Evolutionary conservation across 2,329 filamentous ascomycete species (phyloP).

Genomic region (Fusarium albosuccineum): DNA sequence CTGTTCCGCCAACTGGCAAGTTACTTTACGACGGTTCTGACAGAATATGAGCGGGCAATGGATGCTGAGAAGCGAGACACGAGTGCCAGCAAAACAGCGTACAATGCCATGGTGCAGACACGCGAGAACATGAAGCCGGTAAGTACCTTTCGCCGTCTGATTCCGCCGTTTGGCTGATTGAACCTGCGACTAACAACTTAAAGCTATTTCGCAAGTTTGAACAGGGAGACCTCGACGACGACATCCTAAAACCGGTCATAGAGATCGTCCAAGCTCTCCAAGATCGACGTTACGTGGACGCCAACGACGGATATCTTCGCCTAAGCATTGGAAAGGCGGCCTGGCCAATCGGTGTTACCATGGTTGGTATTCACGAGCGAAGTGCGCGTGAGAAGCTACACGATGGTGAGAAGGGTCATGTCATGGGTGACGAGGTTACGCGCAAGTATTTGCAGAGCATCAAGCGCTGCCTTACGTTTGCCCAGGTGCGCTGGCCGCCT

Average conservation of each 20-base stretch:
- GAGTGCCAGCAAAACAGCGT: conserved; percentile 83
- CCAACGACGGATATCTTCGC: conserved; percentile 93
- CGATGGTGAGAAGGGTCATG: conserved; percentile 88
- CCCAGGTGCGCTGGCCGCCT: conserved; percentile 95
- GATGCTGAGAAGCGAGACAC: conserved; percentile 74
- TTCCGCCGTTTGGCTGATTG: fast-evolving
- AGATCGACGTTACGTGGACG: conserved; percentile 91
- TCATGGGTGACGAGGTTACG: conserved; percentile 96
- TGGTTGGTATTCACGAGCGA: conserved; percentile 99
- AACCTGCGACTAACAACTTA: conserved; percentile 12
- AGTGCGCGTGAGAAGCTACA: conserved; percentile 96
- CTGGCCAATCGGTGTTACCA: conserved; percentile 99
- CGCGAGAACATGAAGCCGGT: conserved; percentile 87
- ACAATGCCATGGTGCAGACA: conserved; percentile 87
- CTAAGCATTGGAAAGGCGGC: conserved; percentile 96
- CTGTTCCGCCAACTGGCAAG: conserved; percentile 90
- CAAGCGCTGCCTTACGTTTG: conserved; percentile 95
- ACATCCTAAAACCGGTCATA: conserved; percentile 83
- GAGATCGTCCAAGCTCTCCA: conserved; percentile 95
- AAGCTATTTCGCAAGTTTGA: conserved; percentile 90
- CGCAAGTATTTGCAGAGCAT: conserved; percentile 98
- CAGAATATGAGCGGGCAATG: conserved; percentile 86
- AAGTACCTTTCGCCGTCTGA: conserved; percentile 43
- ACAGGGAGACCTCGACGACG: conserved; percentile 81
- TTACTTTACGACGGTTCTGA: conserved; percentile 96